Percentiles rank a stretch among this genome's conserved stretches.
Conservation (phyloP, 2,329 filamentous ascomycete species). For the Cladorrhinum sp. region DNA sequence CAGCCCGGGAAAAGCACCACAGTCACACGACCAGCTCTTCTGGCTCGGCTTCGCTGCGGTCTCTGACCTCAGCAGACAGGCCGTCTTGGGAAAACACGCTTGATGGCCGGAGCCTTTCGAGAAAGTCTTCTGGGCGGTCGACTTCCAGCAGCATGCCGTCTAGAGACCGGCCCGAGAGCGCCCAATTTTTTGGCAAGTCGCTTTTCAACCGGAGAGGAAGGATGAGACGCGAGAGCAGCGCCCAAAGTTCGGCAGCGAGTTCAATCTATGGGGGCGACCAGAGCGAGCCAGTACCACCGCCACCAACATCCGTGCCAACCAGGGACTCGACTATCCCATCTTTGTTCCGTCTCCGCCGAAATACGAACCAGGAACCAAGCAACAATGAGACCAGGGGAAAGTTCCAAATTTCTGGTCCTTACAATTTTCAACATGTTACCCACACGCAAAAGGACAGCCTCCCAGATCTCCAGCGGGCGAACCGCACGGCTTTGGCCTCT, state of each 20-base stretch:
- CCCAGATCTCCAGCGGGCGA: conserved; percentile 39
- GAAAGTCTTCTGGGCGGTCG: conserved; percentile 56
- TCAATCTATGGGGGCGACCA: conserved; percentile 42
- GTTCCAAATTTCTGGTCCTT: conserved; percentile 59
- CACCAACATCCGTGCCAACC: conserved; percentile 29
- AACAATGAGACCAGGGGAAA: conserved; percentile 38
- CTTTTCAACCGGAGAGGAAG: conserved; percentile 56
- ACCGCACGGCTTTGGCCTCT: conserved; percentile 41
- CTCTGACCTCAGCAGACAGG: conserved; percentile 42
- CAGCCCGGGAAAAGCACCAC: conserved; percentile 45
- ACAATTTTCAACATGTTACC: conserved; percentile 64
- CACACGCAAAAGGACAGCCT: conserved; percentile 53
- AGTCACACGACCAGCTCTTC: conserved; percentile 52
- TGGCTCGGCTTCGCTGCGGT: conserved; percentile 53
- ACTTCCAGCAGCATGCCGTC: conserved; percentile 50
- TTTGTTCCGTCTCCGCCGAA: conserved; percentile 51
- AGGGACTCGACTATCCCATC: conserved; percentile 49
- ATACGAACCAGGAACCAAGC: conserved; percentile 31
- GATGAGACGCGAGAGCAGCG: conserved; percentile 50
- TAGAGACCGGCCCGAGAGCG: conserved; percentile 55
- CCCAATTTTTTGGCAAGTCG: conserved; percentile 57
- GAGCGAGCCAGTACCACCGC: conserved; percentile 35
- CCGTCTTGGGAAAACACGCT: conserved; percentile 49
- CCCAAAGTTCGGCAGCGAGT: conserved; percentile 45
- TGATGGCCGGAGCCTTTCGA: conserved; percentile 49